These are phyloP conservation scores for Coniosporium tulheliwenetii DNA, from an alignment of 2,329 filamentous ascomycete species.

Conservation along the genomic window DNA sequence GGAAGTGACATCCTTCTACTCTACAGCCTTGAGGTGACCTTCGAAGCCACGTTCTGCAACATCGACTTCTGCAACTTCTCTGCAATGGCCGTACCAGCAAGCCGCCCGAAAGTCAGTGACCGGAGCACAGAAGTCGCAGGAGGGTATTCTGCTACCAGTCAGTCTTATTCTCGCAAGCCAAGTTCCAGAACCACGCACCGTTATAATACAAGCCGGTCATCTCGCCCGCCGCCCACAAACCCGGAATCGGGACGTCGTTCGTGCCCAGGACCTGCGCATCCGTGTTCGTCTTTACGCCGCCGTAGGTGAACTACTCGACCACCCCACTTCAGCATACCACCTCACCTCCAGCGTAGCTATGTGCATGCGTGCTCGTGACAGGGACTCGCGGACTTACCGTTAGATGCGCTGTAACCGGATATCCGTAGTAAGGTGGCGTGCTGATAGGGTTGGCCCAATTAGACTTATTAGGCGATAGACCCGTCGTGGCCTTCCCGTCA, in stretches of 20 bases:
- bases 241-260: constrained; percentile 23
- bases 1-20: neutral
- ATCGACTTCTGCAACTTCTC: constrained; percentile 6
- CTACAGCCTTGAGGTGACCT: neutral
- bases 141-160: constrained; percentile 11
- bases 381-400: too few relatives aligned
- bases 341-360: too few relatives aligned
- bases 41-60: neutral
- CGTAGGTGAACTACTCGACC: constrained; percentile 22
- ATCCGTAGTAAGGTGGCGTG: constrained; percentile 23
- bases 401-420: constrained; percentile 11
- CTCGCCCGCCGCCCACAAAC: constrained; percentile 18
- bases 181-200: constrained; percentile 2
- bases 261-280: constrained; percentile 22
- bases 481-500: constrained; percentile 22
- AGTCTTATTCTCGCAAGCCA: neutral
- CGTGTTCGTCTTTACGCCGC: constrained; percentile 23
- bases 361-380: too few relatives aligned
- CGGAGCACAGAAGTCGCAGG: constrained; percentile 17
- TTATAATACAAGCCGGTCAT: constrained; percentile 20
- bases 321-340: too few relatives aligned
- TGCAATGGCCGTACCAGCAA: constrained; percentile 15
- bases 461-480: constrained; percentile 20
- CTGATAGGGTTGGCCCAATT: constrained; percentile 26
- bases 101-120: constrained; percentile 16